Conservation (phyloP, 1,139 yeast genomes). For the Blastobotrys malaysiensis region DNA sequence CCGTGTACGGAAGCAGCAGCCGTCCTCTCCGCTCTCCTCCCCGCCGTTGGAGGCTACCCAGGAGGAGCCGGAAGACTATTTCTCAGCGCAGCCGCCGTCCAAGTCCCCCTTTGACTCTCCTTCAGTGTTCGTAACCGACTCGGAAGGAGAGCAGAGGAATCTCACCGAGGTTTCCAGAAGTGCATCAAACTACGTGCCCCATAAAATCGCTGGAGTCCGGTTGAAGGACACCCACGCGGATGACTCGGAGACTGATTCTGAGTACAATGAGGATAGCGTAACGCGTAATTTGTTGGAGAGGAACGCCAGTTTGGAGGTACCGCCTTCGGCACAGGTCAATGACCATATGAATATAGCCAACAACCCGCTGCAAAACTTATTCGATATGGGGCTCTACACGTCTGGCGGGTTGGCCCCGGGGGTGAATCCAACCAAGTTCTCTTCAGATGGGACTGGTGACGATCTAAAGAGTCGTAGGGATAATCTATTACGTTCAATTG, state of each 20-base stretch:
- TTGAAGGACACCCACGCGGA: not conserved
- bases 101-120: conserved; percentile 3
- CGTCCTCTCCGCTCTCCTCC: conserved; percentile 8
- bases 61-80: conserved; percentile 8
- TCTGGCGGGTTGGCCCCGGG: conserved; percentile 32
- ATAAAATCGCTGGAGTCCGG: not conserved
- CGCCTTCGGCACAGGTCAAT: not conserved
- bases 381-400: conserved; percentile 26
- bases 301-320: not conserved
- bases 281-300: not conserved
- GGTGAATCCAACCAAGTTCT: not conserved
- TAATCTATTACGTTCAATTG: conserved; percentile 6
- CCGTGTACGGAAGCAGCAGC: not conserved
- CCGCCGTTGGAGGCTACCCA: conserved; percentile 6
- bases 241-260: not conserved
- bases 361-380: conserved; percentile 9
- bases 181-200: not conserved
- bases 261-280: not conserved
- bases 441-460: conserved; percentile 13
- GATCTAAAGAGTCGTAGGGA: conserved; percentile 12
- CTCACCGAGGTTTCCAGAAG: not conserved
- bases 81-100: not conserved
- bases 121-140: conserved; percentile 10
- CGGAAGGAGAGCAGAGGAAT: conserved; percentile 10
- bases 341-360: not conserved